These are phyloP conservation scores for Schwanniomyces pseudopolymorphus DNA, from an alignment of 805 yeast genomes.

Conservation along the genomic window DNA sequence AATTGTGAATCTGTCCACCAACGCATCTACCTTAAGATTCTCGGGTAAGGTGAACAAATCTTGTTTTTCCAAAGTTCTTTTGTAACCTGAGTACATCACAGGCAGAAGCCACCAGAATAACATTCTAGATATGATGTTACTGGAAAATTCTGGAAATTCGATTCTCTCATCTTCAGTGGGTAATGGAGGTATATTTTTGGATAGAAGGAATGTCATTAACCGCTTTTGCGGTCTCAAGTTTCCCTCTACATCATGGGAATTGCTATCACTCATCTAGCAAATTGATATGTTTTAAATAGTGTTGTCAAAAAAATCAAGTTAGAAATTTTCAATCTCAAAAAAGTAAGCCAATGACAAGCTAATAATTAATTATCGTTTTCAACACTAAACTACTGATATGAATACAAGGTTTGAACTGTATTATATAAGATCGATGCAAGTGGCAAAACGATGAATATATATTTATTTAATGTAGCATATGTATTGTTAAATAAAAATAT, in stretches of 20 bases:
- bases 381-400: no score
- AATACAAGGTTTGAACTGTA: no score
- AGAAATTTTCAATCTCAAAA: not conserved
- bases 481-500: not conserved
- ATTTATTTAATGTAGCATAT: not conserved
- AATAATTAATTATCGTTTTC: not conserved
- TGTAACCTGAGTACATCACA: slow-evolving; percentile 64
- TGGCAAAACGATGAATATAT: not conserved
- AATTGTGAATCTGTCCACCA: slow-evolving; percentile 26
- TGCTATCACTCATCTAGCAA: not conserved
- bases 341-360: not conserved
- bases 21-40: slow-evolving; percentile 30
- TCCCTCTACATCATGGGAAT: slow-evolving; percentile 1
- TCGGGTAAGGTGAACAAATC: slow-evolving; percentile 51
- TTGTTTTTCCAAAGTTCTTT: slow-evolving; percentile 63
- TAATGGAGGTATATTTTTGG: slow-evolving; percentile 49
- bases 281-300: not conserved
- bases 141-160: slow-evolving; percentile 41
- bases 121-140: slow-evolving; percentile 39
- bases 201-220: slow-evolving; percentile 30
- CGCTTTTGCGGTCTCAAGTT: slow-evolving; percentile 28
- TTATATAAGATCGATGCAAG: no score
- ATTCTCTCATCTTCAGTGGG: slow-evolving; percentile 52
- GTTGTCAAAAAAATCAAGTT: not conserved
- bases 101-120: slow-evolving; percentile 73